Conservation (phyloP, 2,329 filamentous ascomycete genomes). For the Neonectria faginata region DNA sequence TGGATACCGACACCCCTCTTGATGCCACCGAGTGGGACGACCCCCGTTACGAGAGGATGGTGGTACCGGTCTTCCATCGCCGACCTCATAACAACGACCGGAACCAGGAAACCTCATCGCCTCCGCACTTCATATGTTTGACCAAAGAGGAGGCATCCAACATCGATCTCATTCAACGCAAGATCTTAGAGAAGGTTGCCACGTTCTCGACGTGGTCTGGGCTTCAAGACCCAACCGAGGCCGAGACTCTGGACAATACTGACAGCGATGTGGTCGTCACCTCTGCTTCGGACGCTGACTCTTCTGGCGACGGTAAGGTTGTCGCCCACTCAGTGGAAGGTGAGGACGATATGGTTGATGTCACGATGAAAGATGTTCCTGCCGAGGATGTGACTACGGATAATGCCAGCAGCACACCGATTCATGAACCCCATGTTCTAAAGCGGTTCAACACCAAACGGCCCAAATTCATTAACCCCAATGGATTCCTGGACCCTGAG, state of each 20-base stretch:
- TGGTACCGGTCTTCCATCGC: slow-evolving; percentile 79
- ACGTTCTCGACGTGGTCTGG: slow-evolving; percentile 79
- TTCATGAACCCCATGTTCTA: slow-evolving; percentile 49
- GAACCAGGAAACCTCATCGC: slow-evolving; percentile 48
- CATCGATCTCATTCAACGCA: slow-evolving; percentile 80
- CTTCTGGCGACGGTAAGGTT: slow-evolving; percentile 76
- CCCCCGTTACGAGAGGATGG: slow-evolving; percentile 71
- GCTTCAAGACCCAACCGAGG: slow-evolving; percentile 64
- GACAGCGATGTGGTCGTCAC: slow-evolving; percentile 79
- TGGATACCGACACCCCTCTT: slow-evolving; percentile 57
- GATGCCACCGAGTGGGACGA: slow-evolving; percentile 68
- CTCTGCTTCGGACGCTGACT: slow-evolving; percentile 72
- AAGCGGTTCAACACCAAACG: slow-evolving; percentile 62
- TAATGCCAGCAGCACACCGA: slow-evolving; percentile 56
- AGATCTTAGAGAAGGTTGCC: slow-evolving; percentile 80
- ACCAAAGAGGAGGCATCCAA: slow-evolving; percentile 75
- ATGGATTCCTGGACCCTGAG: slow-evolving; percentile 68
- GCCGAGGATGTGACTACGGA: slow-evolving; percentile 81
- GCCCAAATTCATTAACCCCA: slow-evolving; percentile 65
- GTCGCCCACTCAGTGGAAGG: slow-evolving; percentile 84
- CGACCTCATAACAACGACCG: slow-evolving; percentile 51
- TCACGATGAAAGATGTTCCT: slow-evolving; percentile 79
- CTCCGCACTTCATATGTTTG: slow-evolving; percentile 80
- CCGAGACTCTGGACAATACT: slow-evolving; percentile 61
- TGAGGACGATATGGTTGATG: slow-evolving; percentile 90